phyloP scores from a whole-genome alignment of 2,329 filamentous ascomycete genomes.

The Fusarium clavum region DNA sequence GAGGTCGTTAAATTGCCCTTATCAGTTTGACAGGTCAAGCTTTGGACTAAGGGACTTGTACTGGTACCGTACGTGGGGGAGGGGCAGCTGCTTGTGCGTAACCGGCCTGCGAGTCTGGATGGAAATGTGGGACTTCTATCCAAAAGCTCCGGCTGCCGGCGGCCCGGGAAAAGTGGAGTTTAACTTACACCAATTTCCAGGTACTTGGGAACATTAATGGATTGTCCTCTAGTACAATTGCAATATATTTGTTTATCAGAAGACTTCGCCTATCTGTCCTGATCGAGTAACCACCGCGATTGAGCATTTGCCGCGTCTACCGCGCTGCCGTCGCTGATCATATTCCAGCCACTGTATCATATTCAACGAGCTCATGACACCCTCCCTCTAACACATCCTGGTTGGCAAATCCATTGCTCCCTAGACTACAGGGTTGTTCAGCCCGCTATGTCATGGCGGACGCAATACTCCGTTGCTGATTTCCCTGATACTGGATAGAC shows the following conservation, averaged over 20 bases:
- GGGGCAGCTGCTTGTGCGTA: slow-evolving; percentile 7
- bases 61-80: slow-evolving; percentile 24
- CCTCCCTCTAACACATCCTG: neutral
- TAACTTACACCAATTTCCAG: neutral
- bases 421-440: neutral
- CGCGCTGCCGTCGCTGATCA: neutral
- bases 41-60: slow-evolving; percentile 2
- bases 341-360: neutral
- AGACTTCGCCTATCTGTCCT: neutral
- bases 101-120: neutral
- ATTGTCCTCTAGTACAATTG: neutral
- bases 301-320: neutral
- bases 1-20: slow-evolving; percentile 14
- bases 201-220: neutral
- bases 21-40: slow-evolving; percentile 32
- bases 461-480: neutral
- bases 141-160: slow-evolving; percentile 11
- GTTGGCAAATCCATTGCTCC: neutral
- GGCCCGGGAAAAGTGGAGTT: slow-evolving; percentile 28
- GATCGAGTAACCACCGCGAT: neutral
- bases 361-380: neutral
- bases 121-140: neutral
- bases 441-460: neutral
- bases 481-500: neutral
- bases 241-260: neutral